phyloP scores from a whole-genome alignment of 129 eudicot species.

The Deinandra increscens region DNA sequence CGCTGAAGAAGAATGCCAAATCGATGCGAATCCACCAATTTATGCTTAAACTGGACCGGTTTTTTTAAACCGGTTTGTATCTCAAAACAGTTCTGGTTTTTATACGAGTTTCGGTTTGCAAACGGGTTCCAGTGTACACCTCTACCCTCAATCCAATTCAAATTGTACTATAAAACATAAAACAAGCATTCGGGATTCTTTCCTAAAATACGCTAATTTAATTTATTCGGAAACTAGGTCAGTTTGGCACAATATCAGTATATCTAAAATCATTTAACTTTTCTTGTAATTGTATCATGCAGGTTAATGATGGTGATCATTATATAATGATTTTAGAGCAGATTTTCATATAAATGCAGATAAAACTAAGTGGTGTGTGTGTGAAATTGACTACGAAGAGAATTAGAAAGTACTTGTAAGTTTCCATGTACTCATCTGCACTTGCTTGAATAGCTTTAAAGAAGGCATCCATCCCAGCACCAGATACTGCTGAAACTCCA shows the following conservation, averaged over 20 bases:
- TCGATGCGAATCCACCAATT: too few relatives aligned
- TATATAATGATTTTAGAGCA: background rate
- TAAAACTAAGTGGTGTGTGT: slow-evolving; percentile 17
- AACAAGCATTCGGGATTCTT: background rate
- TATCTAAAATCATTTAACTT: background rate
- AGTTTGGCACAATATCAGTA: too few relatives aligned
- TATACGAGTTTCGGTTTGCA: too few relatives aligned
- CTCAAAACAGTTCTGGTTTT: too few relatives aligned
- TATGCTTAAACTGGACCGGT: too few relatives aligned
- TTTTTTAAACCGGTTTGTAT: too few relatives aligned
- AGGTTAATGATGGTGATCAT: background rate
- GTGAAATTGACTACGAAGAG: slow-evolving; percentile 2
- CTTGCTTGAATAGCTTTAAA: slow-evolving; percentile 83
- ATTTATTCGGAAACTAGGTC: background rate
- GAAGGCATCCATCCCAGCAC: slow-evolving; percentile 86
- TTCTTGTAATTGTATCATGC: background rate
- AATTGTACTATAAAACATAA: background rate
- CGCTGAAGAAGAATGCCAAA: too few relatives aligned
- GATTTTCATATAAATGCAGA: background rate
- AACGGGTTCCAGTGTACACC: too few relatives aligned
- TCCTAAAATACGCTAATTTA: background rate
- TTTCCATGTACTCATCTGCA: slow-evolving; percentile 91
- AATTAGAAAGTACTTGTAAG: slow-evolving; percentile 57
- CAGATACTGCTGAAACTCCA: slow-evolving; percentile 95
- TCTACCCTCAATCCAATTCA: slow-evolving; percentile 1